Percentiles rank a stretch among this genome's conserved stretches.
Conservation (phyloP, 2,329 filamentous ascomycete genomes). For the Alternaria ethzedia region DNA sequence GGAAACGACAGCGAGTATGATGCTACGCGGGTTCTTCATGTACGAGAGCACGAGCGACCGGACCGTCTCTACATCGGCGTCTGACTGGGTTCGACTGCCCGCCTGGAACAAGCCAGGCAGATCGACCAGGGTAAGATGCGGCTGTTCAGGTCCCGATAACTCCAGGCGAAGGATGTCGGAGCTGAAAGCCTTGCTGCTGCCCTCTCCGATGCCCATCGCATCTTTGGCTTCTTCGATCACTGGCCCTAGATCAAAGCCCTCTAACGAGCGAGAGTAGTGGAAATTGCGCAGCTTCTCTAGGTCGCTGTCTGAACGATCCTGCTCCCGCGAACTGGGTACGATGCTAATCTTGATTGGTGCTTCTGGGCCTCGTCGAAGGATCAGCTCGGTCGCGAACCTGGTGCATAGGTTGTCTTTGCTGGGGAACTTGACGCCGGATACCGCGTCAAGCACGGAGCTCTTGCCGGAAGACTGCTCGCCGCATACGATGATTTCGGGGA, state of each 20-base stretch:
- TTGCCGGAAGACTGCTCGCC: conserved; percentile 36
- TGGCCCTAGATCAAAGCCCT: conserved; percentile 12
- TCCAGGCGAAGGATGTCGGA: conserved; percentile 35
- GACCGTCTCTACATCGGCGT: conserved; percentile 43
- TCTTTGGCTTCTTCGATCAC: conserved; percentile 57
- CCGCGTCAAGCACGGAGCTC: conserved; percentile 37
- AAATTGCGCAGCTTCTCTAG: conserved; percentile 11
- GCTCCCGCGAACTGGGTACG: conserved; percentile 12
- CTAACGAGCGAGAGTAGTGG: neutral
- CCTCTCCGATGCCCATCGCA: conserved; percentile 53
- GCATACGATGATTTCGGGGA: conserved; percentile 46
- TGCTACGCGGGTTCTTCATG: conserved; percentile 63
- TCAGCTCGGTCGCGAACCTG: conserved; percentile 66
- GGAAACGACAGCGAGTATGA: conserved; percentile 60
- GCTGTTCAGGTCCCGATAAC: conserved; percentile 25
- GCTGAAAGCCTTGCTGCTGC: conserved; percentile 21
- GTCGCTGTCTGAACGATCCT: conserved; percentile 2
- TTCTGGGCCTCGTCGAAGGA: conserved; percentile 54
- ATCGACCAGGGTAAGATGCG: conserved; percentile 41
- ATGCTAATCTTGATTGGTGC: conserved; percentile 54
- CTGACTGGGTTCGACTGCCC: conserved; percentile 35
- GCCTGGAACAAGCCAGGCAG: conserved; percentile 51
- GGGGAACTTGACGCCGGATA: conserved; percentile 64
- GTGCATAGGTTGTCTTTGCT: conserved; percentile 64
- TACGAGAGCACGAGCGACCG: conserved; percentile 57